Evolutionary conservation across 2,329 filamentous ascomycete species (phyloP).

Genomic region (Emericellopsis cladophorae): DNA sequence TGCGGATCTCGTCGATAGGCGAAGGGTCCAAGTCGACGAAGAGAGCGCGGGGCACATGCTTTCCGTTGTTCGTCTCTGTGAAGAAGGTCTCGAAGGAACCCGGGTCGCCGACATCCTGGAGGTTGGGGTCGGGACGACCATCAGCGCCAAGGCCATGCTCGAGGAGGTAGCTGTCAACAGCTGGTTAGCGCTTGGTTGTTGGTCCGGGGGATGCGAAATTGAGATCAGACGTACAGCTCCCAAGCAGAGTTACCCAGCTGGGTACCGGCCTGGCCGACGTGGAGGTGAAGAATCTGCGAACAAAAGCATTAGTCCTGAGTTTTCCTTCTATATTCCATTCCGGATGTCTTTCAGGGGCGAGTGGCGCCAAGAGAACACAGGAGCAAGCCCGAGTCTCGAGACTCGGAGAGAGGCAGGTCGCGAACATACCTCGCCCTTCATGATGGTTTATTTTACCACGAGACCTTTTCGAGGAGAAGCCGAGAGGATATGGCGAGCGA

Average conservation of each 20-base stretch:
- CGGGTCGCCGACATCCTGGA: constrained; percentile 44
- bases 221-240: constrained; percentile 51
- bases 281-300: constrained; percentile 47
- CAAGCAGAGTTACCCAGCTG: constrained; percentile 66
- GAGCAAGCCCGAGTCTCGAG: background rate
- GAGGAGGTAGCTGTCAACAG: constrained; percentile 47
- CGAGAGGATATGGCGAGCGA: constrained; percentile 5
- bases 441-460: constrained; percentile 17
- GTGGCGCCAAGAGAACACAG: background rate
- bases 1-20: constrained; percentile 63
- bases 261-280: constrained; percentile 56
- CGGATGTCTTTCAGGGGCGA: too few relatives aligned
- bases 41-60: constrained; percentile 60
- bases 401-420: background rate
- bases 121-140: constrained; percentile 49
- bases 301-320: constrained; percentile 2
- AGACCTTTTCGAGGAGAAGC: constrained; percentile 2
- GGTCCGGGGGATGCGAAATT: constrained; percentile 2
- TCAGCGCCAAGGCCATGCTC: constrained; percentile 58
- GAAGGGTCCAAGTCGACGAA: constrained; percentile 64
- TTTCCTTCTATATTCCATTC: background rate
- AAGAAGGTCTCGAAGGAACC: constrained; percentile 64
- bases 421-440: constrained; percentile 44
- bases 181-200: constrained; percentile 10
- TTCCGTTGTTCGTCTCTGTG: constrained; percentile 57